These are phyloP conservation scores for Erythrobasidium yunnanense DNA, from an alignment of 768 basidiomycete species.

Conservation along the genomic window DNA sequence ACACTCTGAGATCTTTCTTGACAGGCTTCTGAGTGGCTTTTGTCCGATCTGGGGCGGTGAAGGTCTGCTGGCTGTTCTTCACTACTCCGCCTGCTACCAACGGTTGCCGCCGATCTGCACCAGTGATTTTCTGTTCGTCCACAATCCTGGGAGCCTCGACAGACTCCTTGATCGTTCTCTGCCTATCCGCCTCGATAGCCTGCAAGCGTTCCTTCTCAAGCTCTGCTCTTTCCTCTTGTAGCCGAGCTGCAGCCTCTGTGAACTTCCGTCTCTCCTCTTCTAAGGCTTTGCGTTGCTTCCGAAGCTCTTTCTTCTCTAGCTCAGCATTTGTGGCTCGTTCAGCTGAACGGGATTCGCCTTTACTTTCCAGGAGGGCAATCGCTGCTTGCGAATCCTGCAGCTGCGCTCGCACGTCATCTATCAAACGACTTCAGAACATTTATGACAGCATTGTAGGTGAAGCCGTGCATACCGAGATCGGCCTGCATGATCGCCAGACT, in stretches of 20 bases:
- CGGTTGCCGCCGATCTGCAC: too few species aligned
- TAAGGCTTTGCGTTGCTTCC: too few species aligned
- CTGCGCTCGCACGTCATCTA: conserved; percentile 1
- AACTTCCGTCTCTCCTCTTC: not conserved
- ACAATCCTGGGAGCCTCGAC: too few species aligned
- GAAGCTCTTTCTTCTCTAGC: too few species aligned
- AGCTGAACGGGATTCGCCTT: not conserved
- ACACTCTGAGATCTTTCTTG: not conserved
- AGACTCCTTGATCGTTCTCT: not conserved
- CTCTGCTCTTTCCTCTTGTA: not conserved
- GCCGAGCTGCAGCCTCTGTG: not conserved
- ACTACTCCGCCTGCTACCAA: too few species aligned
- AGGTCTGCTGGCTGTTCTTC: not conserved
- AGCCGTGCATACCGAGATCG: conserved; percentile 6
- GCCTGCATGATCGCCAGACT: conserved; percentile 13
- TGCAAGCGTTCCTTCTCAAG: not conserved
- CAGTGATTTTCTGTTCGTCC: too few species aligned
- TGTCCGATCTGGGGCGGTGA: not conserved
- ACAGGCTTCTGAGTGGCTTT: not conserved
- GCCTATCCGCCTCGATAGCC: not conserved
- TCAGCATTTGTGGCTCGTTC: not conserved
- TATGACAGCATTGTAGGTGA: not conserved
- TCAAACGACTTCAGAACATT: not conserved
- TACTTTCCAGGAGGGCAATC: not conserved
- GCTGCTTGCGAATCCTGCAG: not conserved